Evolutionary conservation across 495 filamentous ascomycete species (phyloP).

Genomic region (Penicillium nucicola): DNA sequence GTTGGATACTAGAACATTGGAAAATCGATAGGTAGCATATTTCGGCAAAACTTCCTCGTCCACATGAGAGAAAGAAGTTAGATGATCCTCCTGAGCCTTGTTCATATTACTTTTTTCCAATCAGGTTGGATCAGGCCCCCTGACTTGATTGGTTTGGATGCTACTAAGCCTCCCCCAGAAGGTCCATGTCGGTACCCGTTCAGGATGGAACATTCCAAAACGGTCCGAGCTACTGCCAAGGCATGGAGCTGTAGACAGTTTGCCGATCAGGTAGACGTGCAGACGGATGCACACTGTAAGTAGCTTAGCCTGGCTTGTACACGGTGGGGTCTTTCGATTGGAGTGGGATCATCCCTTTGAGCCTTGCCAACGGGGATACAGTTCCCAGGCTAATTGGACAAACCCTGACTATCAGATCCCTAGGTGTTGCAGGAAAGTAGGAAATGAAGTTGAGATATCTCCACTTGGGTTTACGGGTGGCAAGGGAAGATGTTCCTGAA

Average conservation of each 20-base stretch:
- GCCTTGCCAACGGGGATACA: constrained; percentile 4
- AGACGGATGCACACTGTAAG: background rate
- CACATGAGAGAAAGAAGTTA: background rate
- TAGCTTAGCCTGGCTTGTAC: constrained; percentile 12
- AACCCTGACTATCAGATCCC: background rate
- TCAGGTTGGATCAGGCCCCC: constrained; percentile 5
- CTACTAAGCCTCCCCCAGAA: constrained; percentile 10
- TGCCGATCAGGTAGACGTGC: constrained; percentile 2
- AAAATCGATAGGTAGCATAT: constrained; percentile 12
- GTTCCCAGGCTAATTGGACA: background rate
- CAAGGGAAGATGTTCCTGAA: constrained; percentile 3
- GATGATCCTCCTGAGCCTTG: background rate
- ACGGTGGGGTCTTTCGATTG: background rate
- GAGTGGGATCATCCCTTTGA: background rate
- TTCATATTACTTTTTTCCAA: constrained; percentile 7
- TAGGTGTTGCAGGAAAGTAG: background rate
- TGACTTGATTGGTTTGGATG: constrained; percentile 16
- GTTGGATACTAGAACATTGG: background rate
- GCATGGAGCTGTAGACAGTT: constrained; percentile 1
- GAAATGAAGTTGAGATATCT: too few species aligned
- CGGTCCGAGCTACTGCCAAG: constrained; percentile 8
- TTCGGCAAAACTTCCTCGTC: background rate
- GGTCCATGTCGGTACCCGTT: constrained; percentile 23
- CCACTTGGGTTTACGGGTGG: background rate
- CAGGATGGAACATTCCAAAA: constrained; percentile 26